phyloP scores from a whole-genome alignment of 2,329 filamentous ascomycete species.

The Ophiostoma australiae region DNA sequence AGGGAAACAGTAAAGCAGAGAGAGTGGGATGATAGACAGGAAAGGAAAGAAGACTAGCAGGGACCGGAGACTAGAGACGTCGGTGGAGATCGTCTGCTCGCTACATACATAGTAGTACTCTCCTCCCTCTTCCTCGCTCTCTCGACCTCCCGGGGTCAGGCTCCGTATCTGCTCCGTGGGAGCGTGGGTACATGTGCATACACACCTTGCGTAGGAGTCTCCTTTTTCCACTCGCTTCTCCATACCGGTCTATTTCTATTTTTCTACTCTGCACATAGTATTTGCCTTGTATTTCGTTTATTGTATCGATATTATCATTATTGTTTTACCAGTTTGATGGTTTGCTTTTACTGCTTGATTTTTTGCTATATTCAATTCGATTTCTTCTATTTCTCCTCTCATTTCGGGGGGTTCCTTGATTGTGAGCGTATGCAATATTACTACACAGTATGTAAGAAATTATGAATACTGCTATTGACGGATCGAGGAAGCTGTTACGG shows the following conservation, averaged over 20 bases:
- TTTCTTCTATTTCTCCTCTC: background rate
- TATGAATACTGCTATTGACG: background rate
- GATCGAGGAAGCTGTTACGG: background rate
- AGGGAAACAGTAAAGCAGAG: background rate
- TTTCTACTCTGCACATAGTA: background rate
- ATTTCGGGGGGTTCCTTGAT: background rate
- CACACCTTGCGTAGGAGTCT: background rate
- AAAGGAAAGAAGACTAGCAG: conserved; percentile 1
- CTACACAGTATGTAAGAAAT: background rate
- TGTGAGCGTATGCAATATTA: background rate
- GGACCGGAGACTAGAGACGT: background rate
- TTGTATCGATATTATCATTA: background rate
- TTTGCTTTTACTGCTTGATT: no score
- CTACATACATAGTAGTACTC: background rate
- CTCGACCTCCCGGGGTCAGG: background rate
- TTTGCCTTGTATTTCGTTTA: background rate
- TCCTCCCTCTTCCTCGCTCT: background rate
- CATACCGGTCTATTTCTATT: background rate
- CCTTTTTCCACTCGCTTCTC: conserved; percentile 1
- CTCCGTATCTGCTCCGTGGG: background rate
- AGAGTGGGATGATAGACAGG: conserved; percentile 4
- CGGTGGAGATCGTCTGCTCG: background rate
- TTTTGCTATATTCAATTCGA: no score
- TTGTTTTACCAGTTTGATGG: background rate
- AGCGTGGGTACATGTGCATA: background rate